phyloP scores from a whole-genome alignment of 2,329 filamentous ascomycete genomes.

The Neonectria faginata region DNA sequence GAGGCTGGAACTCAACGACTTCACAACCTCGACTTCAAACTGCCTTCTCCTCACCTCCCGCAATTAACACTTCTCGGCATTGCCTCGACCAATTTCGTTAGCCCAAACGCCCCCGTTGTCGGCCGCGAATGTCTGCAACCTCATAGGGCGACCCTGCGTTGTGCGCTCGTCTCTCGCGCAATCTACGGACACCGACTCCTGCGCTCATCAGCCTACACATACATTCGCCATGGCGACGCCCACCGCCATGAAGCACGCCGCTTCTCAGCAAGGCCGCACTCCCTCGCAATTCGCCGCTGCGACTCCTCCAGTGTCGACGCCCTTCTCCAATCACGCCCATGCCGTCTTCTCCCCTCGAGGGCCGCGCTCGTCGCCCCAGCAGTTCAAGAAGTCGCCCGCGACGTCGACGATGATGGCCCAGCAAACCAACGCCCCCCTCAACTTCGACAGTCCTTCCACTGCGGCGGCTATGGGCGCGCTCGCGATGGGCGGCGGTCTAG shows the following conservation, averaged over 20 bases:
- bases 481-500: slow-evolving; percentile 62
- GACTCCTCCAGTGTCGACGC: slow-evolving; percentile 75
- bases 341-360: slow-evolving; percentile 71
- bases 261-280: slow-evolving; percentile 57
- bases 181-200: slow-evolving; percentile 13
- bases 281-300: slow-evolving; percentile 66
- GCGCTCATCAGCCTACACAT: background rate
- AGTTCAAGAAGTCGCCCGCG: slow-evolving; percentile 73
- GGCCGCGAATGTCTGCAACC: slow-evolving; percentile 13
- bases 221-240: slow-evolving; percentile 60
- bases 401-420: slow-evolving; percentile 63
- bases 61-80: background rate
- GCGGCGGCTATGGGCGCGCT: slow-evolving; percentile 70
- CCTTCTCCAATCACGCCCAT: slow-evolving; percentile 69
- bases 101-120: background rate
- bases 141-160: slow-evolving; percentile 9
- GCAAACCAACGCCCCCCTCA: slow-evolving; percentile 59
- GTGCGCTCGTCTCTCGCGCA: slow-evolving; percentile 25
- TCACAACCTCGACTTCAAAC: slow-evolving; percentile 9
- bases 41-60: background rate
- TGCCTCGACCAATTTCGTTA: slow-evolving; percentile 17
- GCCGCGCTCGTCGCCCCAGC: slow-evolving; percentile 71
- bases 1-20: slow-evolving; percentile 13
- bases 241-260: slow-evolving; percentile 61
- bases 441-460: slow-evolving; percentile 74